These are phyloP conservation scores for Morella rubra DNA, from an alignment of 306 rosid genomes.

Conservation along the genomic window DNA sequence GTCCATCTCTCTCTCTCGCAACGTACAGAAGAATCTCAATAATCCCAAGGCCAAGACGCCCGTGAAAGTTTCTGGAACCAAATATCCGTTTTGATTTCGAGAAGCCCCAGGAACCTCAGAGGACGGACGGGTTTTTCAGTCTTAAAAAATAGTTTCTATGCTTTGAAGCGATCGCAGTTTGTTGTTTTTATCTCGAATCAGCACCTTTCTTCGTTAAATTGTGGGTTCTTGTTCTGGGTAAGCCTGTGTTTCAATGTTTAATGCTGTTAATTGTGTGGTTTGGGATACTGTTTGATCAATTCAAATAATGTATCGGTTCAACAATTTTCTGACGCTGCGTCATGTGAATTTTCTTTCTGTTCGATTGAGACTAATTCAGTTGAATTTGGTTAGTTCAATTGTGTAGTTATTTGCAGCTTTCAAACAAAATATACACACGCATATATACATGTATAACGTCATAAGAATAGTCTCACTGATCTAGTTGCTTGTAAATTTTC, in stretches of 20 bases:
- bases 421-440: no score
- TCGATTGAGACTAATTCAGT: neutral
- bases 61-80: neutral
- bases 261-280: neutral
- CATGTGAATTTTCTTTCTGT: neutral
- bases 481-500: neutral
- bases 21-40: neutral
- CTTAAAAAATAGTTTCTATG: slow-evolving; percentile 5
- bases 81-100: neutral
- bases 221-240: slow-evolving; percentile 14
- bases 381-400: neutral
- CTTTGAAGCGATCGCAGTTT: neutral
- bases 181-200: neutral
- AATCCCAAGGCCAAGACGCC: neutral
- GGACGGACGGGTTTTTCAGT: neutral
- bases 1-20: neutral
- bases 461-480: neutral
- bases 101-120: neutral
- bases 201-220: neutral
- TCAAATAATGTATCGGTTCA: neutral
- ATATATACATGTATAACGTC: neutral
- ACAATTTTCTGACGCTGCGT: neutral
- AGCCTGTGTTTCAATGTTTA: neutral
- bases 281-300: neutral
- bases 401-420: neutral